Base-by-base conservation (phyloP, 257 asterid genomes). In the Nicotiana sylvestris region DNA sequence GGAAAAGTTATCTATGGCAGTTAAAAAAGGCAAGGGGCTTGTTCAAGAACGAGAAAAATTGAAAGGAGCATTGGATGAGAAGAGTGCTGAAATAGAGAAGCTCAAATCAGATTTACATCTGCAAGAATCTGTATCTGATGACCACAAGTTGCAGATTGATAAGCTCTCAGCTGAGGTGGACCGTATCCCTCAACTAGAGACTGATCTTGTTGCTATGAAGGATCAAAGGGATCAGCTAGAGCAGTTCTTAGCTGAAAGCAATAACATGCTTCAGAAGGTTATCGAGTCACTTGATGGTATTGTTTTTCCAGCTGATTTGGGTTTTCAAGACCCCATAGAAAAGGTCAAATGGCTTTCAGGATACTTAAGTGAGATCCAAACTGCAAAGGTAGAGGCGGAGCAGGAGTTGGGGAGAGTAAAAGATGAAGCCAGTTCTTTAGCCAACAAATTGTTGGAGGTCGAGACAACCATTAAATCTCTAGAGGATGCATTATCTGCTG, bases 1-100 rank as follows among this genome's bases (percentile, higher is more conserved):
- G 86, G 99, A 94, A 15, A 96, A 96, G 88, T 87, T 96, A 81
- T 89, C 99, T 39, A 89, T 91, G 97, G 99, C 99, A 66, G 95
- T 94, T 62, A 96, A 96, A 84, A 96, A 96, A 77, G 99, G 99
- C 62, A 96, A 96, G 87, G 98, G 97, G 76, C 97, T 96, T 64
- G 92, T 93, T 85, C 98, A 94, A 86, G 99, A 96, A 66, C 88
- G 97, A 83, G 99, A 96, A 85, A 96, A 88, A 68, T 76, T 96
- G 91, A 94, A 85, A 91, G 88, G 91, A 86, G 83, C 87, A 29
- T 81, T 92, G 84, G 93, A 84, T 80, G 98, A 89, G 83, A 96
- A 90, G 89, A 90, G 84, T 74, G 15, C 84, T 77, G 98, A 93
- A 90, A 91, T 93, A 57, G 96, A 90, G 82, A 90, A 84, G 84